These are phyloP conservation scores for Penicillium fuscoglaucum DNA, from an alignment of 2,329 filamentous ascomycete genomes.

Conservation along the genomic window DNA sequence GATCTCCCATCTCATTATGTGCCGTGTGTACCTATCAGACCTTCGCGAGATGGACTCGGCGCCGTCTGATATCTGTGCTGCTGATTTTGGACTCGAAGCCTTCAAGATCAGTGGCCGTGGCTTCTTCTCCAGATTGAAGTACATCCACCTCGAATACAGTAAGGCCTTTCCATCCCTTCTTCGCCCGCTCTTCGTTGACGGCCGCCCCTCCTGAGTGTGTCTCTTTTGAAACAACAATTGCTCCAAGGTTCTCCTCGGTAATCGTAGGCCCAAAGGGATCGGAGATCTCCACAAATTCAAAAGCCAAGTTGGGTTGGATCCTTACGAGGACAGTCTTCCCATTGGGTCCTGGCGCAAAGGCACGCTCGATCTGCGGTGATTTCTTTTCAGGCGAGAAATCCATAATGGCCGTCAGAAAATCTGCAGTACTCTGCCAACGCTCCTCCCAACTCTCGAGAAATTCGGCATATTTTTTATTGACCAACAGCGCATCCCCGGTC, in stretches of 20 bases:
- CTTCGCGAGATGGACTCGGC: slow-evolving; percentile 43
- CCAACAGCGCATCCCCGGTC: slow-evolving; percentile 80
- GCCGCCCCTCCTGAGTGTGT: slow-evolving; percentile 79
- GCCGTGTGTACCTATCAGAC: slow-evolving; percentile 18
- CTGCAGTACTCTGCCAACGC: slow-evolving; percentile 67
- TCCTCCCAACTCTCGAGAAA: slow-evolving; percentile 77
- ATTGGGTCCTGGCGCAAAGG: slow-evolving; percentile 40
- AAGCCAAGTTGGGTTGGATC: slow-evolving; percentile 63
- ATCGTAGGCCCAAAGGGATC: slow-evolving; percentile 91
- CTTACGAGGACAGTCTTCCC: slow-evolving; percentile 41
- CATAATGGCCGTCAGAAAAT: slow-evolving; percentile 67
- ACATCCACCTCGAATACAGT: slow-evolving; percentile 89
- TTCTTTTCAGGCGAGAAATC: slow-evolving; percentile 54
- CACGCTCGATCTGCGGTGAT: slow-evolving; percentile 32
- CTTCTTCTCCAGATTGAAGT: slow-evolving; percentile 63
- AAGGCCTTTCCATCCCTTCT: slow-evolving; percentile 73
- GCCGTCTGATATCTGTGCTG: slow-evolving; percentile 77
- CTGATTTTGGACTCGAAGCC: slow-evolving; percentile 83
- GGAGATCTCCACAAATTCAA: slow-evolving; percentile 81
- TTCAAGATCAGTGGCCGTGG: slow-evolving; percentile 48
- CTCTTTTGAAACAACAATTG: slow-evolving; percentile 83
- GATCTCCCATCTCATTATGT: slow-evolving; percentile 7
- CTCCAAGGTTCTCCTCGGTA: slow-evolving; percentile 73
- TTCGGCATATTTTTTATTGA: slow-evolving; percentile 84
- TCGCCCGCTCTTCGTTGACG: slow-evolving; percentile 78